These are phyloP conservation scores for Calophaca sinica DNA, from an alignment of 306 rosid genomes.

Conservation along the genomic window DNA sequence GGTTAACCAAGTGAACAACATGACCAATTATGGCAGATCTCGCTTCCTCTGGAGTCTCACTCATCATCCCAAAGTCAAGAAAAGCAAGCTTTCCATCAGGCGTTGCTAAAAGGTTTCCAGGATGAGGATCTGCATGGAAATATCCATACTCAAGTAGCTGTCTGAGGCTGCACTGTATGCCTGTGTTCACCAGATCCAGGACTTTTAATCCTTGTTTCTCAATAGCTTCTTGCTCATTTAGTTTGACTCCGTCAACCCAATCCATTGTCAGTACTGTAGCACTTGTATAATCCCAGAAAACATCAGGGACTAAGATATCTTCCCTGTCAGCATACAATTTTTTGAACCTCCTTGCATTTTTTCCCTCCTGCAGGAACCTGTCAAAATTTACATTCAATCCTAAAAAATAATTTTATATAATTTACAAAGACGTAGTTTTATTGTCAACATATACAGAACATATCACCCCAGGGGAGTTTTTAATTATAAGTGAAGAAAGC, in stretches of 20 bases:
- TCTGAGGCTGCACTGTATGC: slow-evolving; percentile 93
- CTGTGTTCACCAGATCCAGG: slow-evolving; percentile 82
- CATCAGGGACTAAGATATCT: slow-evolving; percentile 87
- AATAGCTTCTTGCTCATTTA: slow-evolving; percentile 84
- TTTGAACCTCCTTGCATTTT: slow-evolving; percentile 86
- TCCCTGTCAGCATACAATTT: slow-evolving; percentile 87
- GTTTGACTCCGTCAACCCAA: slow-evolving; percentile 91
- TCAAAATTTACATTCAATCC: slow-evolving; percentile 77
- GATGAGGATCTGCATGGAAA: slow-evolving; percentile 98
- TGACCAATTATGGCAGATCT: slow-evolving; percentile 90
- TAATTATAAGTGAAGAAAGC: slow-evolving; percentile 12
- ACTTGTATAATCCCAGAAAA: slow-evolving; percentile 93
- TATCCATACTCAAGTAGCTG: slow-evolving; percentile 95
- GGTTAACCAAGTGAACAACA: slow-evolving; percentile 95
- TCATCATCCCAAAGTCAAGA: slow-evolving; percentile 98
- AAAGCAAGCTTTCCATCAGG: slow-evolving; percentile 93
- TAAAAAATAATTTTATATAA: slow-evolving; percentile 50
- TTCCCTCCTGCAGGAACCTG: slow-evolving; percentile 95
- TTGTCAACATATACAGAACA: not conserved
- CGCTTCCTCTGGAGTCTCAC: slow-evolving; percentile 96
- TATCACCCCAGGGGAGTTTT: not conserved
- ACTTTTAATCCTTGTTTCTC: slow-evolving; percentile 89
- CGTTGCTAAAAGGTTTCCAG: slow-evolving; percentile 93
- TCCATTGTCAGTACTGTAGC: slow-evolving; percentile 89
- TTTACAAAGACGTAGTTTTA: slow-evolving; percentile 15